Evolutionary conservation across 768 basidiomycete genomes (phyloP), one percentile per base, ranked within the genome.

Genomic region (Lentinula raphanica): DNA sequence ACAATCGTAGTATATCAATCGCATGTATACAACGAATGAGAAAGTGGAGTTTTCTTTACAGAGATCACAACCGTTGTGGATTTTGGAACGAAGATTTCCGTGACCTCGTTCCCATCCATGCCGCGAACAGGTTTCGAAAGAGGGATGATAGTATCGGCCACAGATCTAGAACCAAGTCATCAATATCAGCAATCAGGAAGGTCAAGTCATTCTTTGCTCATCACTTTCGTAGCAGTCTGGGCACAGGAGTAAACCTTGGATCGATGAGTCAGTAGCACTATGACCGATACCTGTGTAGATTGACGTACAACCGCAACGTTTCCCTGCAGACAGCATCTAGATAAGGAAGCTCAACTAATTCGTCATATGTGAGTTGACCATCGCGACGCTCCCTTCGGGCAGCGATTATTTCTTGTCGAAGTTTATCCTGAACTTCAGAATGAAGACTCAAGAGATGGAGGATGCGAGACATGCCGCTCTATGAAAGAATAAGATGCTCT

Each of bases 281-380:
- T 1, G 27, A 29, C 29, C 23, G 19, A 35, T 5, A 21, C 32
- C 15, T n/a, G 27, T 21, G 13, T 53, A 9, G 28, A 25, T 35
- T 35, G 32, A 64, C 70, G 54, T 57, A 73, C 72, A 76, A 54
- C 54, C 77, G 68, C 17, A 78, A 63, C 1, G 75, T 75, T 59
- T 77, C 76, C 44, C 70, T 64, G 56, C 72, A 74, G 5, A 78
- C 61, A 0, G 77, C 76, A 59, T 78, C 74, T 13, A 78, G 66
- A 50, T 72, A 76, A 0, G 74, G 71, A 35, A 76, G 67, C 13
- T 51, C 51, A 12, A 71, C 68, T 7, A 80, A 67, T 3, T 66
- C 65, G 42, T 79, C 77, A 49, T 74, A 78, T 2, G 59, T 31
- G 3, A 79, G 42, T 9, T 73, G 68, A 0, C 64, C 62, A 3